Conservation (phyloP, 2,329 filamentous ascomycete species). For the Rasamsonia emersonii region DNA sequence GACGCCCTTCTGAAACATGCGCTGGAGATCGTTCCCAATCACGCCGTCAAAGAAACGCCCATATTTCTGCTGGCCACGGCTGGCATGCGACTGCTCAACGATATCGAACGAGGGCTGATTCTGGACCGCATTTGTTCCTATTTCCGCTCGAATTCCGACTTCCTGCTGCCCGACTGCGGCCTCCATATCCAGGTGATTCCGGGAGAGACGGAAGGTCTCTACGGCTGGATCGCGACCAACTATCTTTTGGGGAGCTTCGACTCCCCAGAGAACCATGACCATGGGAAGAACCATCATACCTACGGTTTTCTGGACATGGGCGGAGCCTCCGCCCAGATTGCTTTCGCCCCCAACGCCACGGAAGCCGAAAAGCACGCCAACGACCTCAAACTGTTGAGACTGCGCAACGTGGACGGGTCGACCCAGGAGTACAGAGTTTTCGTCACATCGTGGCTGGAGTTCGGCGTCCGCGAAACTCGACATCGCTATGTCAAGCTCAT, state of each 20-base stretch:
- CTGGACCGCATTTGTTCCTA: conserved; percentile 76
- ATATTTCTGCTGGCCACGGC: conserved; percentile 94
- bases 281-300: conserved; percentile 83
- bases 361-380: conserved; percentile 84
- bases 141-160: conserved; percentile 65
- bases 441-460: conserved; percentile 92
- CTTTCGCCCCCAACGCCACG: conserved; percentile 88
- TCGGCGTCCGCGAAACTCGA: conserved; percentile 90
- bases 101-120: conserved; percentile 62
- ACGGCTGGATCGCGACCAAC: conserved; percentile 96
- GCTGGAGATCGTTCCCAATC: conserved; percentile 63
- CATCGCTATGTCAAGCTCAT: conserved; percentile 73
- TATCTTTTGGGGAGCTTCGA: conserved; percentile 91
- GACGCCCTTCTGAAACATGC: conserved; percentile 74
- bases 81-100: conserved; percentile 79
- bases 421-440: conserved; percentile 80
- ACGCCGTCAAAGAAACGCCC: conserved; percentile 74
- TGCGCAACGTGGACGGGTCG: conserved; percentile 74
- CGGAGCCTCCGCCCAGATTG: conserved; percentile 93
- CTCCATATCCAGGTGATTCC: conserved; percentile 89
- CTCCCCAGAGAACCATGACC: conserved; percentile 60
- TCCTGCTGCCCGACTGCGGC: conserved; percentile 81
- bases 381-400: conserved; percentile 74
- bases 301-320: conserved; percentile 99
- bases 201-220: conserved; percentile 89